Conservation (phyloP, 129 eudicot genomes). For the Cynara cardunculus region DNA sequence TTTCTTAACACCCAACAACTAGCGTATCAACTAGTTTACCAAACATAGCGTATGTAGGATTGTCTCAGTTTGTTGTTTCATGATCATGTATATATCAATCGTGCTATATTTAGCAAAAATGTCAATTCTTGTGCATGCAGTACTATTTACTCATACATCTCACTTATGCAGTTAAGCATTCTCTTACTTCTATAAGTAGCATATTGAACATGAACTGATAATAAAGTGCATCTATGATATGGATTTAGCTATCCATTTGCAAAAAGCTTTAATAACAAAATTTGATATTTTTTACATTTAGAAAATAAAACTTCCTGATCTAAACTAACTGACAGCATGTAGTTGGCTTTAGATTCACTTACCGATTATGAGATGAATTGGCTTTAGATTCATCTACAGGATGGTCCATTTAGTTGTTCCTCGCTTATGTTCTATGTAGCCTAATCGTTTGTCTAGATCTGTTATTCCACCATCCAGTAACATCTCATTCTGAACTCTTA, state of each 20-base stretch:
- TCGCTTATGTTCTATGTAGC: background rate
- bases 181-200: background rate
- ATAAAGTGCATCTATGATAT: background rate
- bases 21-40: background rate
- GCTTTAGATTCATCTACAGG: background rate
- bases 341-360: background rate
- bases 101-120: background rate
- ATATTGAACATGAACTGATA: background rate
- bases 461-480: background rate
- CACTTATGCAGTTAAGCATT: background rate
- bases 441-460: background rate
- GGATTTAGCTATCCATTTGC: background rate
- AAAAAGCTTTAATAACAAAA: background rate
- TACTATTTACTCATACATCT: background rate
- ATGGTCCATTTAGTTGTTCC: background rate
- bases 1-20: background rate
- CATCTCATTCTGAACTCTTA: conserved; percentile 8
- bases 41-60: too few relatives aligned
- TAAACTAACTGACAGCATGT: background rate
- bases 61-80: background rate
- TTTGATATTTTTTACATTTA: background rate
- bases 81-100: background rate
- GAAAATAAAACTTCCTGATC: background rate
- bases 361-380: background rate
- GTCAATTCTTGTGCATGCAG: background rate